phyloP scores from a whole-genome alignment of 148 eudicot species.

The Persicaria tinctoria region DNA sequence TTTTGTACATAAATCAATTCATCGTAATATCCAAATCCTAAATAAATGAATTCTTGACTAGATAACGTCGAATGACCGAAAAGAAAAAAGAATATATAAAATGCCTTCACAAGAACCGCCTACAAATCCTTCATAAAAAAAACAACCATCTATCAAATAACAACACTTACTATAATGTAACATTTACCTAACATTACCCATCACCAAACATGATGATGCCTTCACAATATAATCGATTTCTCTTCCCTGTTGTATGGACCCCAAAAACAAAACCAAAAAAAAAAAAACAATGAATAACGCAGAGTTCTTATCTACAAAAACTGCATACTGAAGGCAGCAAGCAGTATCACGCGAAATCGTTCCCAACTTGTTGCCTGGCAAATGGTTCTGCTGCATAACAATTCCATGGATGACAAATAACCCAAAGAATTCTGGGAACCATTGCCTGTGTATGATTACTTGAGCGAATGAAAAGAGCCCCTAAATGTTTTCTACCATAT shows the following conservation, averaged over 20 bases:
- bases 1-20: too few species aligned
- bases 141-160: too few species aligned
- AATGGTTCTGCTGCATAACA: background rate
- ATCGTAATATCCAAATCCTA: too few species aligned
- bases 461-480: too few species aligned
- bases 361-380: background rate
- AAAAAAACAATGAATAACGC: background rate
- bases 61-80: too few species aligned
- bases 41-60: too few species aligned
- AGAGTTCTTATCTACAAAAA: conserved; percentile 3
- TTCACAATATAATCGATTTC: background rate
- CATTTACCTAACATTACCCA: too few species aligned
- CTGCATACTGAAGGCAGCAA: background rate
- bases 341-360: background rate
- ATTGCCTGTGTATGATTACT: background rate
- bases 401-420: background rate
- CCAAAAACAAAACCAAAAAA: background rate
- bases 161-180: too few species aligned
- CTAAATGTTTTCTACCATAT: background rate
- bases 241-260: background rate
- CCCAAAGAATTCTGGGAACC: background rate
- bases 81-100: too few species aligned
- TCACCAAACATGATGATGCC: background rate
- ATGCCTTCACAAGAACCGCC: too few species aligned
- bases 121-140: too few species aligned